Base-by-base conservation (phyloP, 495 filamentous ascomycete species). In the Usnea hakonensis region DNA sequence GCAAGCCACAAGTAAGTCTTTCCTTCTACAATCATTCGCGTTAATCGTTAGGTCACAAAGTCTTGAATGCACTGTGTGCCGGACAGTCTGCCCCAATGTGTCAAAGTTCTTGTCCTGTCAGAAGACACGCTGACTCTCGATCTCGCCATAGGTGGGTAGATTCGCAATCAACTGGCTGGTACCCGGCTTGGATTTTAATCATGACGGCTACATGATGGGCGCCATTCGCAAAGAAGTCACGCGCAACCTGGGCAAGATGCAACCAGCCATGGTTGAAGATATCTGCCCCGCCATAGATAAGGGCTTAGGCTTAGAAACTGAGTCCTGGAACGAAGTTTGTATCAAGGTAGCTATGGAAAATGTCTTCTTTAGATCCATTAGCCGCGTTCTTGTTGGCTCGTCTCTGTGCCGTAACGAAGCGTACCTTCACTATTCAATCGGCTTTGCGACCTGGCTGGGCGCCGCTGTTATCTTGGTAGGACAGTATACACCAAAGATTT, bases 181-280 rank as follows among this genome's bases (percentile, higher is more conserved):
- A 0, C 55, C 56, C 5, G 48, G 32, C 17, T 13, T 64, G 0
- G 62, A 64, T 5, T 3, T 54, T 30, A 23, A 44, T 41, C 35
- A 52, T 11, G 46, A 58, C 19, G 38, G 52, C 32, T 60, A 32
- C 46, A 26, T 64, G 32, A 52, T 64, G 21, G 43, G 52, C 28
- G 33, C 52, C 19, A 5, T 55, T 16, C 55, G 62, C 44, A 59
- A 64, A 41, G 56, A 58, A 16, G 16, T 64, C 33, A 64, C 55
- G 23, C 54, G 56, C 11, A 64, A 59, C 30, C 62, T 64, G 7
- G 62, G 44, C 26, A 59, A 16, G 33, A 23, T 64, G 28, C 62
- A 64, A 28, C 19, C 38, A 30, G 33, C 17, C 13, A 50, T 64
- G 8, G 17, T 50, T 19, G 9, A 64, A 30, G 62, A 59, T 26